Evolutionary conservation across 106 monocot genomes (phyloP).

Genomic region (Platanthera zijinensis): DNA sequence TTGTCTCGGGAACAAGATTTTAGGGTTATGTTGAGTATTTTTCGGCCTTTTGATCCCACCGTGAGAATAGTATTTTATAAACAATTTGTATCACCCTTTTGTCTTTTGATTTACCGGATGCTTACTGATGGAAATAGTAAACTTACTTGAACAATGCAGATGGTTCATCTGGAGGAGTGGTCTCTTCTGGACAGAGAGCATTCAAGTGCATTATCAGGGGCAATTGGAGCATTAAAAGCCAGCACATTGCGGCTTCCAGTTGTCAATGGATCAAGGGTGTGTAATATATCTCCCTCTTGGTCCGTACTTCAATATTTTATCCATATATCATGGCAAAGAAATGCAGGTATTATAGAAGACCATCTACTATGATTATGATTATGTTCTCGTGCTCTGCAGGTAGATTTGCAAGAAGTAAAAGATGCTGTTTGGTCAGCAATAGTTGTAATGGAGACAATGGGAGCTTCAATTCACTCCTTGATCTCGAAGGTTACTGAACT

Average conservation of each 20-base stretch:
- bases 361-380: not conserved
- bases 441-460: conserved; percentile 63
- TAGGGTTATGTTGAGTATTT: not conserved
- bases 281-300: conserved; percentile 7
- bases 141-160: conserved; percentile 34
- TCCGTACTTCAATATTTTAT: not conserved
- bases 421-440: conserved; percentile 59
- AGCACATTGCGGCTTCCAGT: conserved; percentile 93
- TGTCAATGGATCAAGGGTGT: conserved; percentile 82
- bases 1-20: too few species aligned
- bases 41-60: not conserved
- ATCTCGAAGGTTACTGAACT: conserved; percentile 38
- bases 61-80: not conserved
- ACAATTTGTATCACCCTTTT: not conserved
- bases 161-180: conserved; percentile 81
- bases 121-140: not conserved
- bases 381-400: conserved; percentile 25
- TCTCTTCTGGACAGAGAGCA: conserved; percentile 62
- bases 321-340: not conserved
- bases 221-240: conserved; percentile 78
- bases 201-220: conserved; percentile 66
- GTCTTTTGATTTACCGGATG: not conserved
- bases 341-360: not conserved
- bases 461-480: conserved; percentile 43
- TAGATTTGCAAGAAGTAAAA: conserved; percentile 49